These are phyloP conservation scores for Chaetoscypha palmicola DNA, from an alignment of 2,329 filamentous ascomycete genomes.

Conservation along the genomic window DNA sequence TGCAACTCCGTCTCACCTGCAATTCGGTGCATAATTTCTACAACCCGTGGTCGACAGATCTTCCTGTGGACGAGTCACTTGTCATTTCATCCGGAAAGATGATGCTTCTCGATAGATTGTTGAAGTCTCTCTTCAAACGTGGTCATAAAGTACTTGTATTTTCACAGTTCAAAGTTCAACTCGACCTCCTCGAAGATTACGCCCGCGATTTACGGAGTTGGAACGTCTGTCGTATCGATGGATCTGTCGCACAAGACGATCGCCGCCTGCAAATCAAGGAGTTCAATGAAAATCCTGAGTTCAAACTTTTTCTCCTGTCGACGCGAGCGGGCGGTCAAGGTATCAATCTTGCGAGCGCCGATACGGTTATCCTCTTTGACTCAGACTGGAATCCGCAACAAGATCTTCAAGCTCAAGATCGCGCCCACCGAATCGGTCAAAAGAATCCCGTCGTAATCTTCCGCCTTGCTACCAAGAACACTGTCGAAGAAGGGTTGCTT, in stretches of 20 bases:
- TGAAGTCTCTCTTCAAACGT: conserved; percentile 64
- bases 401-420: conserved; percentile 92
- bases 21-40: conserved; percentile 97
- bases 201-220: conserved; percentile 69
- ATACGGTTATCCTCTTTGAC: conserved; percentile 90
- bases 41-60: conserved; percentile 68
- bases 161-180: conserved; percentile 90
- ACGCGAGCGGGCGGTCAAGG: conserved; percentile 91
- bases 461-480: conserved; percentile 85
- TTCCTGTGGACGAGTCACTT: conserved; percentile 68
- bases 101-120: conserved; percentile 80
- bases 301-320: conserved; percentile 77
- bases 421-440: conserved; percentile 90
- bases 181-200: conserved; percentile 87
- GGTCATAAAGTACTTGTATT: conserved; percentile 93
- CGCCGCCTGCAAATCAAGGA: conserved; percentile 63
- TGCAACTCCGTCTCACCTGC: conserved; percentile 86
- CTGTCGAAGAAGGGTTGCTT: conserved; percentile 82
- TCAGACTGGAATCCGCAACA: conserved; percentile 94
- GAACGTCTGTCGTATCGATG: conserved; percentile 85
- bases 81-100: conserved; percentile 91
- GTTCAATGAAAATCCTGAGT: conserved; percentile 60
- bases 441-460: conserved; percentile 88
- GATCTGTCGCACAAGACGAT: conserved; percentile 68
- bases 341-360: conserved; percentile 86